Evolutionary conservation across 106 monocot species (phyloP), one percentile per base, ranked within the genome.

Genomic region (Dendrobium chrysotoxum): DNA sequence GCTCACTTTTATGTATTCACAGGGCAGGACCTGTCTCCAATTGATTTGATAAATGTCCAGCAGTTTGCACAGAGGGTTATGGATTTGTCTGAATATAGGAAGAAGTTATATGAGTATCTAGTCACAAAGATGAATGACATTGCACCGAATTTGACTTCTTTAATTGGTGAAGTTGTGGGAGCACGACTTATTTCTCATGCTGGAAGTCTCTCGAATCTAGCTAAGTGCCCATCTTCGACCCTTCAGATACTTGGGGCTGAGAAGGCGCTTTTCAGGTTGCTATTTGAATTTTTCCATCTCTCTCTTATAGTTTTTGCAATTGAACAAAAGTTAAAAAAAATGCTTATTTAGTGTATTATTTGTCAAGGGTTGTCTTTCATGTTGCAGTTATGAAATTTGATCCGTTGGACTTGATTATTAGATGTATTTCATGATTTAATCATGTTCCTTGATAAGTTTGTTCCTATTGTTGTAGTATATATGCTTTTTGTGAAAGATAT

Each of bases 181-280:
- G 96, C 96, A 9, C 87, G 96, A 7, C 80, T 97, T 64, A 97
- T 97, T 81, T 97, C 94, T 45, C 96, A 94, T 89, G 96, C 96
- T 42, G 96, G 96, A 45, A 94, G 94, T 82, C 90, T 97, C 58
- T 73, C 94, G 38, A 97, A 97, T 87, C 81, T 97, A 26, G 96
- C 96, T 38, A 97, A 97, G 83, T 90, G 90, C 80, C 90, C 94
- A 25, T 78, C 96, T 57, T 96, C 96, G 20, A 96, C 93, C 40
- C 91, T 96, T 76, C 96, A 96, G 81, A 96, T 96, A 77, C 90
- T 96, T 86, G 96, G 96, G 65, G 93, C 96, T 58, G 93, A 96
- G 85, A 96, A 96, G 68, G 96, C 96, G 46, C 96, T 96, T 73
- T 96, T 96, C 88, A 93, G 96, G 96, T 96, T 81, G 46, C 64